These are phyloP conservation scores for Golubevia pallescens DNA, from an alignment of 1,284 basidiomycete species.

Conservation along the genomic window DNA sequence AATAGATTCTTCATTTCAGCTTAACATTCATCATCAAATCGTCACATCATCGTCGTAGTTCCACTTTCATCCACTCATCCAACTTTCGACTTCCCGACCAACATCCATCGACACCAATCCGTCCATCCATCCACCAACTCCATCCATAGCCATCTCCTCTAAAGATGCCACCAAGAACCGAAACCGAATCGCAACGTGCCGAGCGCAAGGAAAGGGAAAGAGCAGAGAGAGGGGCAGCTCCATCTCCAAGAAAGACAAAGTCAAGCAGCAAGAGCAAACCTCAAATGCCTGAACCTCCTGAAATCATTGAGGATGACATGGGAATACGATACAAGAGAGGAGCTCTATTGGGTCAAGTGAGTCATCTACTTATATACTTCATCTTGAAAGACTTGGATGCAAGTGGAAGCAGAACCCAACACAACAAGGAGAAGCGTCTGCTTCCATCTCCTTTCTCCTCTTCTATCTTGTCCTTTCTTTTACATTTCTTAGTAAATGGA, in stretches of 20 bases:
- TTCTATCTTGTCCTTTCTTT: background rate
- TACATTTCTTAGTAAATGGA: background rate
- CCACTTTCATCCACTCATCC: constrained; percentile 1
- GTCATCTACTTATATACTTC: too few relatives aligned
- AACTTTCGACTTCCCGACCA: constrained; percentile 8
- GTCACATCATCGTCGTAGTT: too few relatives aligned
- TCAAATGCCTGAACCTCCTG: constrained; percentile 45
- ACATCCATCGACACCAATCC: constrained; percentile 10
- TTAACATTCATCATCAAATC: constrained; percentile 1
- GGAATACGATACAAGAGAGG: constrained; percentile 39
- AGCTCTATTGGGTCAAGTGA: constrained; percentile 44
- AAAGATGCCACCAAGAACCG: constrained; percentile 3
- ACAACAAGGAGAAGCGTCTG: too few relatives aligned
- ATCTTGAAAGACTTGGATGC: too few relatives aligned
- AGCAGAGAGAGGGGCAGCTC: constrained; percentile 1
- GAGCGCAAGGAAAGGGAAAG: constrained; percentile 2
- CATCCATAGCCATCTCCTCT: background rate
- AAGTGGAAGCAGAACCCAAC: too few relatives aligned
- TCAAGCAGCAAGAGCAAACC: constrained; percentile 24
- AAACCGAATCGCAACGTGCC: background rate
- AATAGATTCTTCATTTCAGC: constrained; percentile 4
- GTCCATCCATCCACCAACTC: background rate
- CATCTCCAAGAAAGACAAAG: constrained; percentile 8
- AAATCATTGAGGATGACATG: constrained; percentile 46
- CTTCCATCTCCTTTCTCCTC: too few relatives aligned